Evolutionary conservation across 106 monocot genomes (phyloP).

Genomic region (Allium cepa): DNA sequence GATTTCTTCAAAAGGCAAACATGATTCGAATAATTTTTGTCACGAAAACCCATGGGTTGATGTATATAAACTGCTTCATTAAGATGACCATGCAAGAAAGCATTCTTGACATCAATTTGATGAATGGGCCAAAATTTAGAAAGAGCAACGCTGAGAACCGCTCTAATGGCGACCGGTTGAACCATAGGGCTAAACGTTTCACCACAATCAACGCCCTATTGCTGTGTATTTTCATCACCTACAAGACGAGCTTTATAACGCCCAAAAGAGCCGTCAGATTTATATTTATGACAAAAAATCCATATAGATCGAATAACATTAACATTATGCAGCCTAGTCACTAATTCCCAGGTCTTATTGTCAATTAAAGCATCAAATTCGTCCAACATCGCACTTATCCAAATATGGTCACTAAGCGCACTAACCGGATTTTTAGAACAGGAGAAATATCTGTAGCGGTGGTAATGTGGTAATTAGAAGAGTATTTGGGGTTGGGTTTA

Average conservation of each 20-base stretch:
- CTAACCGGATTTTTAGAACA: background rate
- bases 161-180: background rate
- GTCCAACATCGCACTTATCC: background rate
- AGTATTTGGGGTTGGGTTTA: background rate
- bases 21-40: background rate
- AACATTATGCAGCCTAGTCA: background rate
- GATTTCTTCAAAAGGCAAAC: no score
- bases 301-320: no score
- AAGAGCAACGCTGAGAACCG: background rate
- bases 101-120: background rate
- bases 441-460: background rate
- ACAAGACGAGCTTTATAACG: background rate
- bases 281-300: no score
- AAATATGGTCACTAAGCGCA: background rate
- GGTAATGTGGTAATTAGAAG: background rate
- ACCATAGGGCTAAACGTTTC: conserved; percentile 5
- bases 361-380: background rate
- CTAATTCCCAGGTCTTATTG: background rate
- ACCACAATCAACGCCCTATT: conserved; percentile 6
- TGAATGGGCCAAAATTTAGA: no score
- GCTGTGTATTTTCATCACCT: conserved; percentile 1
- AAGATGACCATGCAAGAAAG: no score
- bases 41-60: background rate
- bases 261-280: background rate
- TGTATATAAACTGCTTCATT: no score